phyloP scores from a whole-genome alignment of 805 yeast species.

The Teunomyces barrocoloradensis region DNA sequence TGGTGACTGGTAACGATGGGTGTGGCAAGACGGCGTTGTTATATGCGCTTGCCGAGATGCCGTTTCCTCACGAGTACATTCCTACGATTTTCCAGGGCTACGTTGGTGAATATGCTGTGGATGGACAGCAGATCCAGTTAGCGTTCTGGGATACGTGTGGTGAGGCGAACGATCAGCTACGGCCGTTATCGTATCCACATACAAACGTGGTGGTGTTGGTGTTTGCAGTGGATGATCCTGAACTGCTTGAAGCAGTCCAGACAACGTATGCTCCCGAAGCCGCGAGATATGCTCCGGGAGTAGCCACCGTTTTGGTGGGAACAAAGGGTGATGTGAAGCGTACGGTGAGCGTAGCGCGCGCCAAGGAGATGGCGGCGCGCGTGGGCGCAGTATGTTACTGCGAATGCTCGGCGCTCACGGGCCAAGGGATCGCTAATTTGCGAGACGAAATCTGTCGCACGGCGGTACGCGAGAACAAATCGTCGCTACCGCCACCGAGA shows the following conservation, averaged over 20 bases:
- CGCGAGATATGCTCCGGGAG: conserved; percentile 89
- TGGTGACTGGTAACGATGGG: not conserved
- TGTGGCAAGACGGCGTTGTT: conserved; percentile 1
- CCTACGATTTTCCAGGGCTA: conserved; percentile 1
- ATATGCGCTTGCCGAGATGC: not conserved
- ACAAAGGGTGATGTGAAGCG: conserved; percentile 88
- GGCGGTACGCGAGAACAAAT: not conserved
- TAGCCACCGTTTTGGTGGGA: conserved; percentile 89
- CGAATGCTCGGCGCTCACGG: not conserved
- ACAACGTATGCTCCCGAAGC: conserved; percentile 97
- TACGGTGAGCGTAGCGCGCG: not conserved
- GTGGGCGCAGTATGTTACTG: not conserved
- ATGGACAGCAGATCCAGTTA: conserved; percentile 37
- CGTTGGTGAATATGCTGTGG: not conserved
- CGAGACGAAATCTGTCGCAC: not conserved
- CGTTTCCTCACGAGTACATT: not conserved
- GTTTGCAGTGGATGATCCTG: conserved; percentile 88
- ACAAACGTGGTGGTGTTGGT: conserved; percentile 89
- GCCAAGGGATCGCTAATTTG: not conserved
- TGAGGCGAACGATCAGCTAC: not conserved
- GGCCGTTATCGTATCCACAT: conserved; percentile 68
- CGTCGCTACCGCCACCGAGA: not conserved
- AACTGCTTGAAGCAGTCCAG: conserved; percentile 88
- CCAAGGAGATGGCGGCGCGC: not conserved
- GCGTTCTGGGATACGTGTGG: conserved; percentile 95